phyloP scores from a whole-genome alignment of 208 protist genomes.

The Leishmania amazonensis region DNA sequence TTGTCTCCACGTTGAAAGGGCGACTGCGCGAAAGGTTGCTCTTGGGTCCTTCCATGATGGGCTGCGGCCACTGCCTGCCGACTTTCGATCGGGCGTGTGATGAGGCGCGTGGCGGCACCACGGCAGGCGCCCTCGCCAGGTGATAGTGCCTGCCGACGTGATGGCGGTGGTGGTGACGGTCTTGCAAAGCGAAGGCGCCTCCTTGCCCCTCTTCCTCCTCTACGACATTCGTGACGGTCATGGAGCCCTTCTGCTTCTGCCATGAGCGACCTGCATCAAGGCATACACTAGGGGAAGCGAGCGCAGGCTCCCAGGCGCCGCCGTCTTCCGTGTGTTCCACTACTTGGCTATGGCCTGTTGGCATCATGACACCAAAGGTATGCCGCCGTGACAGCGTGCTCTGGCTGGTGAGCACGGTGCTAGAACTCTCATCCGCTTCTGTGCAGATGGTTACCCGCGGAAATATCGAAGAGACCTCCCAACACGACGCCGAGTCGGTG shows the following conservation, averaged over 20 bases:
- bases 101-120: not conserved
- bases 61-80: slow-evolving; percentile 4
- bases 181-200: not conserved
- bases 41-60: slow-evolving; percentile 2
- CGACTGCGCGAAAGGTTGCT: not conserved
- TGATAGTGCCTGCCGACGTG: not conserved
- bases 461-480: not conserved
- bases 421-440: not conserved
- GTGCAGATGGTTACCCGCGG: not conserved
- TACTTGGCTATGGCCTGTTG: not conserved
- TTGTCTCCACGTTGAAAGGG: not conserved
- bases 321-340: not conserved
- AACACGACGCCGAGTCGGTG: not conserved
- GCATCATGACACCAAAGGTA: not conserved
- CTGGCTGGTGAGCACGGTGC: not conserved
- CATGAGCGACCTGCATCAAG: not conserved
- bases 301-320: not conserved
- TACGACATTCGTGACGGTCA: too few relatives aligned
- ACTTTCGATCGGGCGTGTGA: not conserved
- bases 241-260: not conserved
- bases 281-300: too few relatives aligned
- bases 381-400: not conserved
- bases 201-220: too few relatives aligned
- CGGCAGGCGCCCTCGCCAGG: not conserved
- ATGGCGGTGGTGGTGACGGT: too few relatives aligned